Conservation (phyloP, 2,329 filamentous ascomycete species). For the Niveomyces coronatus region DNA sequence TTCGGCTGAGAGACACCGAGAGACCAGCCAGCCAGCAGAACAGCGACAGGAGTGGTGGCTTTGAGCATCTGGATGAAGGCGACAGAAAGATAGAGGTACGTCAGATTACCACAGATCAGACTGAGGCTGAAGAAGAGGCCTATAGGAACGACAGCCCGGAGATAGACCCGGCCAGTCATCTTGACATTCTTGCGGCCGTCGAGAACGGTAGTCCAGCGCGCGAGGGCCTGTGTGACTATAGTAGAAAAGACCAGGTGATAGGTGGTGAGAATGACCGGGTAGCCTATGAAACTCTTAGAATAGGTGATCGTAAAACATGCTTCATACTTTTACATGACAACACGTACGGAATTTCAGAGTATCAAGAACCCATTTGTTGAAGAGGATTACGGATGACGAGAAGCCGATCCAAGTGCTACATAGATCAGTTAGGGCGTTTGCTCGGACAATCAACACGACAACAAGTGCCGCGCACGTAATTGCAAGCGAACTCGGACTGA, state of each 20-base stretch:
- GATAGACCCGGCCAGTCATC: constrained; percentile 90
- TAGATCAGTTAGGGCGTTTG: background rate
- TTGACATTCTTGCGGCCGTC: constrained; percentile 94
- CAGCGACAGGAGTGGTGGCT: constrained; percentile 91
- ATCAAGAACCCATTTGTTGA: constrained; percentile 98
- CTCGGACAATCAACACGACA: constrained; percentile 12
- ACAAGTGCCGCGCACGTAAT: background rate
- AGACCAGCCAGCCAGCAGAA: constrained; percentile 80
- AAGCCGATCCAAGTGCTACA: constrained; percentile 80
- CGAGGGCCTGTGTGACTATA: constrained; percentile 86
- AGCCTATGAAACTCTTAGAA: too few species aligned
- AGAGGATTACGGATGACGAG: constrained; percentile 90
- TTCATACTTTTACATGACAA: too few species aligned
- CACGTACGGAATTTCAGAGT: constrained; percentile 61
- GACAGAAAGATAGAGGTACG: constrained; percentile 90
- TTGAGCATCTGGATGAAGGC: constrained; percentile 99
- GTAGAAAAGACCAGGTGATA: constrained; percentile 94
- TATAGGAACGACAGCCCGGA: constrained; percentile 89
- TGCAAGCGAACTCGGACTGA: constrained; percentile 33
- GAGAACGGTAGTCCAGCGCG: constrained; percentile 77
- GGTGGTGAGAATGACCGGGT: constrained; percentile 78
- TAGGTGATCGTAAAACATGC: too few species aligned
- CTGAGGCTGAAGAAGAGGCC: constrained; percentile 92
- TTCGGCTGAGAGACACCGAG: constrained; percentile 78
- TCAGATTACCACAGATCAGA: constrained; percentile 92